Evolutionary conservation across 139 green algal genomes (phyloP).

Genomic region (Axilococcus clingmanii): DNA sequence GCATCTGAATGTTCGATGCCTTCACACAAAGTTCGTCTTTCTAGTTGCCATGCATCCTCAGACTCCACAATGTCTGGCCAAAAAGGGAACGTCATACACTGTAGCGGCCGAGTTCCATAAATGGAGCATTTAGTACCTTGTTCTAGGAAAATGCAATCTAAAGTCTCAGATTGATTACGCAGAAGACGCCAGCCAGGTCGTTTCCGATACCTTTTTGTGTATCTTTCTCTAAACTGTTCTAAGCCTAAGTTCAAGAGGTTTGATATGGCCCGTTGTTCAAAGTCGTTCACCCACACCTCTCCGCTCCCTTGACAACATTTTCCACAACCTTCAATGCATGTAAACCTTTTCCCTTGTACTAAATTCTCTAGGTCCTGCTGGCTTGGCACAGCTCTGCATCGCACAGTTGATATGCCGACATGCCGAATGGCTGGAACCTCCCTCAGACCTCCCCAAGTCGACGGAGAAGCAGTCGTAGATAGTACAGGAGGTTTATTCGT

Average conservation of each 20-base stretch:
- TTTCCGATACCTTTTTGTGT: background rate
- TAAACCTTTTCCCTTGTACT: background rate
- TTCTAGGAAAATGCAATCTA: slow-evolving; percentile 1
- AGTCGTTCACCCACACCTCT: background rate
- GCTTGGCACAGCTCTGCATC: no score
- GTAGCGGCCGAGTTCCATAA: background rate
- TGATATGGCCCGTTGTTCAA: background rate
- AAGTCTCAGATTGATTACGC: background rate
- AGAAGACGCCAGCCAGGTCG: background rate
- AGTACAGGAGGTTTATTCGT: no score
- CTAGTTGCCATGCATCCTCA: background rate
- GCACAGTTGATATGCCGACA: no score
- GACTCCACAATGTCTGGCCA: slow-evolving; percentile 4
- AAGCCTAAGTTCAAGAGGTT: background rate
- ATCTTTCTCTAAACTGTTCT: background rate
- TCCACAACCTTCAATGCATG: slow-evolving; percentile 1
- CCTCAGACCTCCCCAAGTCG: no score
- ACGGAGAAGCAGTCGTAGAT: no score
- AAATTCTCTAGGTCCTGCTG: background rate
- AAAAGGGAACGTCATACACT: slow-evolving; percentile 1
- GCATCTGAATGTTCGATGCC: slow-evolving; percentile 1
- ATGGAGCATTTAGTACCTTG: slow-evolving; percentile 1
- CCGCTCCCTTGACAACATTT: background rate
- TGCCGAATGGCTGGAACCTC: no score
- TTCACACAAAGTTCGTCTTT: background rate